Evolutionary conservation across 805 yeast species (phyloP), one percentile per base, ranked within the genome.

Genomic region (Gaillardinia entomophila): DNA sequence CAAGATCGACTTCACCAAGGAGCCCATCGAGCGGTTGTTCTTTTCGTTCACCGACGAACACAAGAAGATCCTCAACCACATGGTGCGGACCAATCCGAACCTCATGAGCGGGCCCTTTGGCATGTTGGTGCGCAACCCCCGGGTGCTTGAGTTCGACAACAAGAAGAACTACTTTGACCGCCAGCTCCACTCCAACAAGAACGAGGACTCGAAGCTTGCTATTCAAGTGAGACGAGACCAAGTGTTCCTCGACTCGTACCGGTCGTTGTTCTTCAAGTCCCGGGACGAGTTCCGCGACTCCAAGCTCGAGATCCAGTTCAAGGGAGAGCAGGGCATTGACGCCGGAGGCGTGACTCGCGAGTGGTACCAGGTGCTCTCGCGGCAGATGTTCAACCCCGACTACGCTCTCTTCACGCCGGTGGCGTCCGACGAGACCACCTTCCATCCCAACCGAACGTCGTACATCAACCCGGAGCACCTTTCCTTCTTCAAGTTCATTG

Each of bases 301-400:
- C 2, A 81, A 79, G 43, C 62, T 92, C 44, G 89, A 82, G 31
- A 77, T 92, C 26, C 72, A 73, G n/a, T 92, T 92, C 63, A 79
- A 79, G 41, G 96, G 95, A 1, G 99, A 92, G 57, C 82, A 82
- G 34, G 99, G 97, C 45, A 85, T 92, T 30, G 99, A 92, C 67
- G 98, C 96, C 3, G 99, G 99, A 45, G 99, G 99, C 26, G 80
- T 92, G 12, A 85, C 97, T 0, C 71, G 99, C 49, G 99, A 92
- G 55, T 92, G 98, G 98, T 89, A 82, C 50, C 97, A 89, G 53
- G 95, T 89, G 4, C 60, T 92, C 29, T 79, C 96, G 0, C 71
- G 96, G 40, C 97, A 90, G 54, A 89, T 92, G 86, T 87, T 92
- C 62, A 88, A 90, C 53, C 94, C 97, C 0, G 95, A 87, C 49